phyloP scores from a whole-genome alignment of 148 eudicot species.

The Gaultheria prostrata region DNA sequence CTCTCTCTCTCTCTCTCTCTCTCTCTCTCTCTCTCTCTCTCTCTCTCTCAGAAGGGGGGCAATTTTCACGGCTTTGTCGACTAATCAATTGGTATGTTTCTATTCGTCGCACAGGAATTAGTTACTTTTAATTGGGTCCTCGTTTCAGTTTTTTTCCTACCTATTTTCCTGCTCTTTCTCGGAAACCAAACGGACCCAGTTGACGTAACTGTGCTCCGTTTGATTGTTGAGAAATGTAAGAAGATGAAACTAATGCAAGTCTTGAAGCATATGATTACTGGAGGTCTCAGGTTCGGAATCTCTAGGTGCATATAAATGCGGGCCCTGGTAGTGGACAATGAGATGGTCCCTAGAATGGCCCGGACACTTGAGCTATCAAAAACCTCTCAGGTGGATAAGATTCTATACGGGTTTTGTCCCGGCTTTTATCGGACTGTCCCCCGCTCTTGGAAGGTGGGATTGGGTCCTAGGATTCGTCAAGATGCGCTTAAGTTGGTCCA shows the following conservation, averaged over 20 bases:
- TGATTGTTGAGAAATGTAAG: background rate
- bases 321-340: too few species aligned
- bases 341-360: too few species aligned
- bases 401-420: too few species aligned
- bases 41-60: too few species aligned
- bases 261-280: background rate
- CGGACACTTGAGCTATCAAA: too few species aligned
- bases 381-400: too few species aligned
- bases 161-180: background rate
- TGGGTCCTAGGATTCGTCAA: too few species aligned
- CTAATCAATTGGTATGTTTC: constrained; percentile 7
- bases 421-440: too few species aligned
- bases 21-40: background rate
- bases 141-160: background rate
- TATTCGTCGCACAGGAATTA: background rate
- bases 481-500: too few species aligned
- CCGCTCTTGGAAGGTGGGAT: too few species aligned
- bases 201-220: background rate
- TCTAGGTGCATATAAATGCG: too few species aligned
- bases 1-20: background rate
- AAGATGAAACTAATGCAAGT: background rate
- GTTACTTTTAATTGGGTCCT: background rate
- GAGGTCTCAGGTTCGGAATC: background rate
- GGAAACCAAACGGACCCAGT: background rate
- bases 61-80: background rate